A percentile compares a stretch with the other conserved stretches of the same genome.
phyloP scores from a whole-genome alignment of 2,329 filamentous ascomycete species.

The Daldinia sp. region DNA sequence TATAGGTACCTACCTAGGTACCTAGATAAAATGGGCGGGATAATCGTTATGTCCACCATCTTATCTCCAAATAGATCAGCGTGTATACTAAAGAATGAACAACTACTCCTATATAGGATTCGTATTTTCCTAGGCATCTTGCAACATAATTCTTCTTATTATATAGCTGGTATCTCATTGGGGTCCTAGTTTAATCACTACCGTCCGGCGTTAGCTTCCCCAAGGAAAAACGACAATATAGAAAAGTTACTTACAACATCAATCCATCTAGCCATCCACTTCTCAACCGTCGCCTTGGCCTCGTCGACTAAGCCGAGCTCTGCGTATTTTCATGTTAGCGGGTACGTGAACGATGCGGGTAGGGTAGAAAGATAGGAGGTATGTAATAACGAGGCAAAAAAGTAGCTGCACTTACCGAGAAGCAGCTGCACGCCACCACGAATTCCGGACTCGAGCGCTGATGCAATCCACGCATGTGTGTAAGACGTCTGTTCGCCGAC shows the following conservation, averaged over 20 bases:
- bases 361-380: neutral
- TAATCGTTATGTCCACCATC: too few species aligned
- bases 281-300: conserved; percentile 68
- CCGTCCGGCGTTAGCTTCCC: neutral
- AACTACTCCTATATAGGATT: too few species aligned
- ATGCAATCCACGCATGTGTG: conserved; percentile 76
- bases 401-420: conserved; percentile 53
- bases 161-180: neutral
- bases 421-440: conserved; percentile 70
- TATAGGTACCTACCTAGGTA: too few species aligned
- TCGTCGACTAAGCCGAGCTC: conserved; percentile 74
- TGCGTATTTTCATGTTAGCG: conserved; percentile 12
- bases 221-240: neutral
- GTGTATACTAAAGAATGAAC: too few species aligned
- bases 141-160: neutral
- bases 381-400: neutral
- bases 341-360: conserved; percentile 4
- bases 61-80: too few species aligned
- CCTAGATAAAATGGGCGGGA: too few species aligned
- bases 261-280: conserved; percentile 77
- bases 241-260: conserved; percentile 46
- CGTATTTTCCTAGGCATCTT: neutral
- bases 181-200: neutral
- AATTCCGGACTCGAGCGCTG: conserved; percentile 72
- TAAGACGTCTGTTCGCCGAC: conserved; percentile 75